Percentiles rank a stretch among this genome's conserved stretches.
Conservation (phyloP, 2,329 filamentous ascomycete genomes). For the Ceratocystis diversiconidia region DNA sequence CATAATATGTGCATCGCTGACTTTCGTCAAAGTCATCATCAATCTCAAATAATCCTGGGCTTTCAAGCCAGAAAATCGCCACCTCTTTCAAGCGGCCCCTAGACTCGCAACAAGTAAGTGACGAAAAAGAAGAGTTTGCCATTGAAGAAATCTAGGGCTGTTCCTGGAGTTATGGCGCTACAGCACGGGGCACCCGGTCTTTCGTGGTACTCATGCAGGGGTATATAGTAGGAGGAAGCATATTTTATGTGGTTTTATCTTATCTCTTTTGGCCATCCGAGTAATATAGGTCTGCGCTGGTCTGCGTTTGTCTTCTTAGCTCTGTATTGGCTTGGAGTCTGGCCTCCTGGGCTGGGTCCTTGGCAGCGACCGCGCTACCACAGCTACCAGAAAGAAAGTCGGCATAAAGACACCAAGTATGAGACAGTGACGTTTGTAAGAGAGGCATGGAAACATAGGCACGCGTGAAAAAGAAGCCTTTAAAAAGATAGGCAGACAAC, state of each 20-base stretch:
- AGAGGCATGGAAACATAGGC: neutral
- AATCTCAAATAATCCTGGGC: neutral
- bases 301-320: neutral
- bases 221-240: neutral
- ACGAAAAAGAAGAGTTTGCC: neutral
- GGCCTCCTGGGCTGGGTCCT: neutral
- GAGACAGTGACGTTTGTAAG: neutral
- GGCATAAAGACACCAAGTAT: neutral
- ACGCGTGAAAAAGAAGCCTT: neutral
- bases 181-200: neutral
- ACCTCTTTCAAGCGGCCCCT: neutral
- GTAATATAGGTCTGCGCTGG: no score
- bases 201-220: constrained; percentile 1
- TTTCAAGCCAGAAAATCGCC: neutral
- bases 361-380: neutral
- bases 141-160: neutral
- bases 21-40: neutral
- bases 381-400: neutral
- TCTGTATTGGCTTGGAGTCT: neutral
- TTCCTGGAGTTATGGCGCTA: neutral
- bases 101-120: no score
- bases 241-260: neutral
- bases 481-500: neutral
- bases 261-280: no score
- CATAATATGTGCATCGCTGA: neutral